These are phyloP conservation scores for Sclerotinia subarctica DNA, from an alignment of 2,329 filamentous ascomycete genomes.

Conservation along the genomic window DNA sequence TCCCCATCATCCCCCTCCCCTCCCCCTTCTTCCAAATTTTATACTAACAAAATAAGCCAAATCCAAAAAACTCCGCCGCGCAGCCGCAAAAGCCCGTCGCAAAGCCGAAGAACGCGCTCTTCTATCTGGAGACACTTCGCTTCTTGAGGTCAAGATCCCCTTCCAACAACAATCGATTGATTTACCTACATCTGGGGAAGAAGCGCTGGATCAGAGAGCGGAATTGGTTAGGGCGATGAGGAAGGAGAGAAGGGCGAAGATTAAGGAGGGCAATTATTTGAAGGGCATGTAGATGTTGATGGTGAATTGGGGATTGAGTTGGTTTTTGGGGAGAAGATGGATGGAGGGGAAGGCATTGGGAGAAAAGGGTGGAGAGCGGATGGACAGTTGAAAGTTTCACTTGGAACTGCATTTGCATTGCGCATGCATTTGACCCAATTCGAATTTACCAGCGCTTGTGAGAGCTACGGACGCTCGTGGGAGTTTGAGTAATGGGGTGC, in stretches of 20 bases:
- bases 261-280: slow-evolving; percentile 85
- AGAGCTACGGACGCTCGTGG: not conserved
- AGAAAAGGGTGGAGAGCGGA: no score
- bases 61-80: slow-evolving; percentile 75
- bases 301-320: no score
- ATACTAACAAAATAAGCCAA: slow-evolving; percentile 56
- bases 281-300: slow-evolving; percentile 59
- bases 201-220: slow-evolving; percentile 51
- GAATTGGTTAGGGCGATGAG: slow-evolving; percentile 70
- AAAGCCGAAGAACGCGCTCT: slow-evolving; percentile 56
- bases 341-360: no score
- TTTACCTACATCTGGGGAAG: slow-evolving; percentile 50
- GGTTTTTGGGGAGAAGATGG: no score
- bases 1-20: no score
- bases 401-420: not conserved
- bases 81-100: slow-evolving; percentile 64
- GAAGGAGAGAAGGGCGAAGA: slow-evolving; percentile 68
- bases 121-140: slow-evolving; percentile 63
- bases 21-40: not conserved
- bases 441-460: no score
- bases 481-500: not conserved
- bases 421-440: not conserved
- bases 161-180: slow-evolving; percentile 76
- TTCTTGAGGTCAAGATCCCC: slow-evolving; percentile 66
- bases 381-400: not conserved